Percentiles rank a stretch among this genome's conserved stretches.
These are phyloP conservation scores for Tylopilus cervinicoccineus DNA, from an alignment of 768 basidiomycete genomes.

Conservation along the genomic window DNA sequence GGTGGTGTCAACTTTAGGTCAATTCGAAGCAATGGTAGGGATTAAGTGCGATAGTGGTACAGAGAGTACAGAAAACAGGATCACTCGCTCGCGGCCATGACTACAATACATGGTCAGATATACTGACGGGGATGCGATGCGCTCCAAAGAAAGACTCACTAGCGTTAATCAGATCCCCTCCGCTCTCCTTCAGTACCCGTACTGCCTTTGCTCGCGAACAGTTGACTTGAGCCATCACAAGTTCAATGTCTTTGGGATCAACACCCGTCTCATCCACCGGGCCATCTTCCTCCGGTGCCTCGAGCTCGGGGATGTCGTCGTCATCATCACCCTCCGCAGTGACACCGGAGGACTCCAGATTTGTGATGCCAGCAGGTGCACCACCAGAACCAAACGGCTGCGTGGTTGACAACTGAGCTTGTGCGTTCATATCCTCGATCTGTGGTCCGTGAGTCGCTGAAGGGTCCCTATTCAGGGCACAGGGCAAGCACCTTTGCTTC, in stretches of 20 bases:
- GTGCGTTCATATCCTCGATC: conserved; percentile 87
- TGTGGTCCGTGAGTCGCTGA: conserved; percentile 24
- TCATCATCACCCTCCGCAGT: conserved; percentile 57
- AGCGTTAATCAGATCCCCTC: conserved; percentile 94
- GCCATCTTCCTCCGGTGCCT: conserved; percentile 77
- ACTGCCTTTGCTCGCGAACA: conserved; percentile 93
- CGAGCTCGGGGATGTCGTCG: conserved; percentile 81
- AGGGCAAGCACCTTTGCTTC: conserved; percentile 73
- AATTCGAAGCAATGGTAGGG: conserved; percentile 13
- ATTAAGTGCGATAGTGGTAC: conserved; percentile 28
- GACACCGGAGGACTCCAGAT: conserved; percentile 48
- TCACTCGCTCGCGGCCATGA: conserved; percentile 93
- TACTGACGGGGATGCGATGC: neutral
- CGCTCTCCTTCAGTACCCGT: conserved; percentile 83
- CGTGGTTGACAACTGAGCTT: conserved; percentile 70
- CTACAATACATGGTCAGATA: conserved; percentile 36
- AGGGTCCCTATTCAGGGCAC: neutral
- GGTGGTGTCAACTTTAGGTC: neutral
- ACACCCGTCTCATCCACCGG: conserved; percentile 83
- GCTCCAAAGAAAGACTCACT: conserved; percentile 61
- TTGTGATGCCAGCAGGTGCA: conserved; percentile 39
- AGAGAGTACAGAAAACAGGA: conserved; percentile 32
- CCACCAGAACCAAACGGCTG: conserved; percentile 67
- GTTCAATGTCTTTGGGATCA: conserved; percentile 91
- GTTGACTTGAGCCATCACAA: conserved; percentile 85